Base-by-base conservation (phyloP, 306 rosid species). In the Acacia confusa region DNA sequence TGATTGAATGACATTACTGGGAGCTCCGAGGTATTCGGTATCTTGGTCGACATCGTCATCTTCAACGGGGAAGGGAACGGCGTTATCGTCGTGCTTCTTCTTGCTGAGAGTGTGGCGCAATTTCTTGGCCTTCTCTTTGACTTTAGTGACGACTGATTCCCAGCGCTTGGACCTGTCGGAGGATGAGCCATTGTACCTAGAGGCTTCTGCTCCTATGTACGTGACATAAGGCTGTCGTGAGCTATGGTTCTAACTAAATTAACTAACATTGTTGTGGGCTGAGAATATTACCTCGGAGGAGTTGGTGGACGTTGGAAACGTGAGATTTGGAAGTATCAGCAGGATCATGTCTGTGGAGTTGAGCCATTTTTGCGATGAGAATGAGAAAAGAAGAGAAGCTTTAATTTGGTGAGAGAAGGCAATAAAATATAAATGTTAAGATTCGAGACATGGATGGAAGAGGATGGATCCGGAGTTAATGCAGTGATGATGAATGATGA, bases 71-170 rank as follows among this genome's bases (percentile, higher is more conserved):
- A 90, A 47, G 15, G 93, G 94, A 4, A 77, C 81, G 63, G 45
- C 1, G 47, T 57, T 91, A 8, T 86, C 92, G 9, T 86, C 92
- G 12, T 89, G 91, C 86, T 10, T 92, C 78, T 83, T 95, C 91
- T 92, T 93, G 89, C 97, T 92, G 81, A 95, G 96, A 73, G 87
- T 85, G 82, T 89, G 82, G 65, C 90, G 87, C 44, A 93, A 68
- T 82, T 92, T 95, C 88, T 84, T 93, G 74, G 99, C 97, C 81
- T 92, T 95, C 83, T 93, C 99, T 83, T 92, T 93, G 75, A 95
- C 97, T 86, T 92, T 95, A 61, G 90, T 63, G 72, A 93, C 90
- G 72, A 95, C 96, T 28, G 99, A 95, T 86, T 95, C 95, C 47
- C 82, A 89, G 58, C 86, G 81, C 84, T 72, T 87, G 76, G 77